Evolutionary conservation across 2,329 filamentous ascomycete species (phyloP), one percentile per base, ranked within the genome.

Genomic region (Fusarium ramigenum): DNA sequence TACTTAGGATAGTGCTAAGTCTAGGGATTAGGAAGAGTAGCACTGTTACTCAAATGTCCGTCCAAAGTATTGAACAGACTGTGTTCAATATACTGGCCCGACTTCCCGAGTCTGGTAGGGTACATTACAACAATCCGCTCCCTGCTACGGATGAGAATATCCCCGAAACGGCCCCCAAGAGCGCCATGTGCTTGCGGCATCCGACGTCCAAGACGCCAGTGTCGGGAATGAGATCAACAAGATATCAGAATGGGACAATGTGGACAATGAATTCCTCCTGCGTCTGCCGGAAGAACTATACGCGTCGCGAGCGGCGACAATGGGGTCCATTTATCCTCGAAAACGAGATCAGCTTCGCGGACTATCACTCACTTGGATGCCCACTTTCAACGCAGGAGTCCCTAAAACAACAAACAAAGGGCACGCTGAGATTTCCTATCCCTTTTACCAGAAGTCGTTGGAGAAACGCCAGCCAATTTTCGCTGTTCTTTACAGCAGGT

Each of bases 371-470:
- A 10, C 18, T 12, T 46, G 25, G 12, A 10, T 46, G 43, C 8
- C 25, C 43, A 3, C 18, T 28, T 21, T 46, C 25, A 28, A 21
- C 25, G 5, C 18, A 28, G 4, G 5, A 21, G 7, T 18, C 43
- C 8, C 11, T 46, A 0, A 3, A 46, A 7, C 11, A 28, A 21
- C 25, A 15, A 15, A 21, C 4, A 10, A 46, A 46, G 4, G 12
- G 25, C 0, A 46, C 18, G 10, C 7, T 46, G 0, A 46, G 7
- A 5, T 7, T 28, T 5, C 18, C 9, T 10, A 3, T 46, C 5
- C 43, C 43, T 15, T 21, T 46, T 10, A 0, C 1, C 0, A 0
- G 4, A 28, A 0, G 23, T 0, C 43, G 3, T 8, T 28, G 25
- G 23, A 46, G 6, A 28, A 7, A 1, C 0, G 5, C 25, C 0